These are phyloP conservation scores for Sequoiadendron giganteum DNA, from an alignment of 75 land plant genomes.

Conservation along the genomic window DNA sequence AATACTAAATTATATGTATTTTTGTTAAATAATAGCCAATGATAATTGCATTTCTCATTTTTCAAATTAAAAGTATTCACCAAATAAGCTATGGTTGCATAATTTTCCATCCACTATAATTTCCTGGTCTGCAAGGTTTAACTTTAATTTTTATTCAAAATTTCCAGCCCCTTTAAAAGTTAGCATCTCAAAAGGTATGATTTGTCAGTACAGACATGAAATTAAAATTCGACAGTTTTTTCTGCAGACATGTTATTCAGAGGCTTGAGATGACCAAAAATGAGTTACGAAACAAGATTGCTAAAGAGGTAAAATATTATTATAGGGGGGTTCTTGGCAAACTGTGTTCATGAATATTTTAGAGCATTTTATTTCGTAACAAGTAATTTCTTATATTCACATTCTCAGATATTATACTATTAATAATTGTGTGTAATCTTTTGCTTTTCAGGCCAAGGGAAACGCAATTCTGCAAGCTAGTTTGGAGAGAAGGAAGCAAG, in stretches of 20 bases:
- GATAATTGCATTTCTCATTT: not conserved
- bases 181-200: not conserved
- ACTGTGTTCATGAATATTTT: not conserved
- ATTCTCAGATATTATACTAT: constrained; percentile 2
- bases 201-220: not conserved
- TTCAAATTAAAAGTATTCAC: not conserved
- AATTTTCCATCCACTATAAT: not conserved
- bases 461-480: constrained; percentile 98
- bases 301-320: constrained; percentile 72
- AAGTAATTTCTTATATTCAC: not conserved
- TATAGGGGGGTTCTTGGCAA: not conserved
- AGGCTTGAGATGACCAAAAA: constrained; percentile 91
- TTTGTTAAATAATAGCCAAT: not conserved
- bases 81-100: not conserved
- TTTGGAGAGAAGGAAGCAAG: constrained; percentile 98
- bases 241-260: constrained; percentile 87
- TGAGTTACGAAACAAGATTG: constrained; percentile 88
- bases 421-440: not conserved
- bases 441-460: constrained; percentile 73
- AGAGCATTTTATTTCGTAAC: not conserved
- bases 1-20: too few relatives aligned
- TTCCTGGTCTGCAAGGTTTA: not conserved
- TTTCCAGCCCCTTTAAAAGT: not conserved
- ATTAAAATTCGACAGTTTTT: not conserved
- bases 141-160: not conserved